A percentile compares a stretch with the other conserved stretches of the same genome.
These are phyloP conservation scores for Tubosaeta sp. DNA, from an alignment of 768 basidiomycete species.

Conservation along the genomic window DNA sequence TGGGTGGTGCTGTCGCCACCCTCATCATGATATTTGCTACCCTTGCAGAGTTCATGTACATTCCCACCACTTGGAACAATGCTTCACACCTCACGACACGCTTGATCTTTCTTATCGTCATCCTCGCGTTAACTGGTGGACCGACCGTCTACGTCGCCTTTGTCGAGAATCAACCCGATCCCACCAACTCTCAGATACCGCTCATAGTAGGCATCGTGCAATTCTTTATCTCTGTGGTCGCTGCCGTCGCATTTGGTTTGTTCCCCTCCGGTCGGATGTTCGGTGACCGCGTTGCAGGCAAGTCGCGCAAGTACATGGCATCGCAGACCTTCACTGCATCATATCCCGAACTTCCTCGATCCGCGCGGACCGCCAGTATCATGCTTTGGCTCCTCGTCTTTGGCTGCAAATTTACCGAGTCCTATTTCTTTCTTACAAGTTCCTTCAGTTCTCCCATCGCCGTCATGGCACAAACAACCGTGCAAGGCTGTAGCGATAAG, in stretches of 20 bases:
- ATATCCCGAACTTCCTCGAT: conserved; percentile 73
- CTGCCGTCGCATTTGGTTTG: conserved; percentile 78
- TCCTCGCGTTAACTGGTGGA: conserved; percentile 87
- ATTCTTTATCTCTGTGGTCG: conserved; percentile 85
- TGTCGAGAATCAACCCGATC: conserved; percentile 60
- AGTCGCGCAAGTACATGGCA: conserved; percentile 96
- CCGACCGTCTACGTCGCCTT: conserved; percentile 92
- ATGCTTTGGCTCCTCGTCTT: conserved; percentile 89
- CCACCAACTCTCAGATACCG: conserved; percentile 59
- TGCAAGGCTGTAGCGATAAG: conserved; percentile 85
- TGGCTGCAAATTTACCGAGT: conserved; percentile 93
- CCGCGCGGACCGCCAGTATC: conserved; percentile 79
- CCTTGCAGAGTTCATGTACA: conserved; percentile 91
- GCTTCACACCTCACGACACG: conserved; percentile 95
- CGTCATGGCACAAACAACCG: conserved; percentile 94
- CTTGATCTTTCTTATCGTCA: conserved; percentile 84
- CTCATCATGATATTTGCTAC: conserved; percentile 93
- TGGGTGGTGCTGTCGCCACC: conserved; percentile 95
- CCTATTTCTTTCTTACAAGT: conserved; percentile 95
- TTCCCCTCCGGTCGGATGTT: conserved; percentile 98
- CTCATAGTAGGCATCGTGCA: conserved; percentile 92
- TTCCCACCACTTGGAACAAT: conserved; percentile 99
- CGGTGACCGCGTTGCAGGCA: conserved; percentile 95
- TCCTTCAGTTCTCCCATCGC: conserved; percentile 96
- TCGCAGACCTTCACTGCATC: conserved; percentile 99